Conservation (phyloP, 1,284 basidiomycete species). For the Veloboletus limbatus region DNA sequence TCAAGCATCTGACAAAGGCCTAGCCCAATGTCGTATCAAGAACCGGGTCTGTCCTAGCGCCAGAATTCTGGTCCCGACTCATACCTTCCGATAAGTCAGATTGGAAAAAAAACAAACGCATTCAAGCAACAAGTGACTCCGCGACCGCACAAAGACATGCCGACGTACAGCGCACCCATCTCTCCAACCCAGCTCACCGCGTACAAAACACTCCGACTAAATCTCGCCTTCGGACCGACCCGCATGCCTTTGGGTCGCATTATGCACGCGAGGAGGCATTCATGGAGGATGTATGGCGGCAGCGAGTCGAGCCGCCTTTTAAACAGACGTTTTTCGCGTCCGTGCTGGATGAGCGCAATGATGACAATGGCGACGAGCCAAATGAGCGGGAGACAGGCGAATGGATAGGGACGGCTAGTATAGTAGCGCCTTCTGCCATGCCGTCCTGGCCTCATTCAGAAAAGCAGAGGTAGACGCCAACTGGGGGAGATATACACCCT, state of each 20-base stretch:
- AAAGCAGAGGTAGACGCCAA: conserved; percentile 14
- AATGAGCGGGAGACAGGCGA: conserved; percentile 4
- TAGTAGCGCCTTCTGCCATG: conserved; percentile 30
- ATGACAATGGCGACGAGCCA: not conserved
- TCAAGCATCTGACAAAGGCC: too few relatives aligned
- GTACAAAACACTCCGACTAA: conserved; percentile 35
- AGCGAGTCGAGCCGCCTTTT: conserved; percentile 27
- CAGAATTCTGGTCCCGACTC: too few relatives aligned
- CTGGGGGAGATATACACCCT: conserved; percentile 29
- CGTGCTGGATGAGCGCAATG: not conserved
- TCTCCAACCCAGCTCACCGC: conserved; percentile 19
- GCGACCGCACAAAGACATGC: too few relatives aligned
- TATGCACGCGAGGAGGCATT: conserved; percentile 34
- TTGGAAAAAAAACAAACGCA: too few relatives aligned
- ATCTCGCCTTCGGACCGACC: conserved; percentile 35
- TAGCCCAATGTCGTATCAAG: too few relatives aligned
- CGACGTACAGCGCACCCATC: conserved; percentile 12
- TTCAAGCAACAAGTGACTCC: too few relatives aligned
- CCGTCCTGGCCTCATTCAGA: conserved; percentile 9
- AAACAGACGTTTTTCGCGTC: conserved; percentile 31
- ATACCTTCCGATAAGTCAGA: too few relatives aligned
- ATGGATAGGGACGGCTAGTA: conserved; percentile 34
- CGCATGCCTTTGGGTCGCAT: conserved; percentile 35
- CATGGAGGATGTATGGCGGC: conserved; percentile 33
- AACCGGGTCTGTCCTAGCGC: too few relatives aligned